phyloP scores from a whole-genome alignment of 805 yeast species.

The Candida anglica region DNA sequence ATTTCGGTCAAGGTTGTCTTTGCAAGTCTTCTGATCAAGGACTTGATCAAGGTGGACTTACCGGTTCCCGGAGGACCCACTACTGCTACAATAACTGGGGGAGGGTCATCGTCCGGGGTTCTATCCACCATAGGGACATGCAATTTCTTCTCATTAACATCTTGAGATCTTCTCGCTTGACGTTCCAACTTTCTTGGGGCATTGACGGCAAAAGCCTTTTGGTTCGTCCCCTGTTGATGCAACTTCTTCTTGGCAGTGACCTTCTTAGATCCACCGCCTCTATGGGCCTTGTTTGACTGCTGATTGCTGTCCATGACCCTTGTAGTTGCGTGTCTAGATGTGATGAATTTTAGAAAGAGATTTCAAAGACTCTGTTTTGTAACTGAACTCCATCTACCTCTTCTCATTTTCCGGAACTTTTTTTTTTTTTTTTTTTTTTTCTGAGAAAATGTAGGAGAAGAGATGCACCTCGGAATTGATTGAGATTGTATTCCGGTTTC shows the following conservation, averaged over 20 bases:
- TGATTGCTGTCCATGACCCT: conserved; percentile 18
- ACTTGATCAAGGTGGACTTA: conserved; percentile 86
- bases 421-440: not conserved
- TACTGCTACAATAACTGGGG: conserved; percentile 93
- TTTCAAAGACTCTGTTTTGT: too few relatives aligned
- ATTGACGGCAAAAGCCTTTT: conserved; percentile 41
- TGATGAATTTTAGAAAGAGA: too few relatives aligned
- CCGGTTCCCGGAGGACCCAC: conserved; percentile 99
- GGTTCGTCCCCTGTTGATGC: conserved; percentile 71
- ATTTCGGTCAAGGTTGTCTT: conserved; percentile 83
- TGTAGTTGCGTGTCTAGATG: not conserved
- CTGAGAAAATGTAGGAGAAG: too few relatives aligned
- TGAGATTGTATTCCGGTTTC: too few relatives aligned
- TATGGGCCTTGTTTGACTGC: conserved; percentile 80
- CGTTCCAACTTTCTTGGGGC: conserved; percentile 81
- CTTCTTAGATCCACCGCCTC: conserved; percentile 45
- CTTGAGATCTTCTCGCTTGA: conserved; percentile 81
- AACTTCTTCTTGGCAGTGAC: conserved; percentile 79
- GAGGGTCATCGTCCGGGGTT: conserved; percentile 96
- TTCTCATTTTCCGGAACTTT: not conserved
- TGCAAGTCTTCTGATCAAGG: conserved; percentile 81
- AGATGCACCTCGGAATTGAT: too few relatives aligned
- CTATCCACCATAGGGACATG: conserved; percentile 98
- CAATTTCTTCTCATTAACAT: conserved; percentile 72
- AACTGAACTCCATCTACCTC: not conserved